Evolutionary conservation across 2,329 filamentous ascomycete genomes (phyloP).

Genomic region (Seiridium cupressi): DNA sequence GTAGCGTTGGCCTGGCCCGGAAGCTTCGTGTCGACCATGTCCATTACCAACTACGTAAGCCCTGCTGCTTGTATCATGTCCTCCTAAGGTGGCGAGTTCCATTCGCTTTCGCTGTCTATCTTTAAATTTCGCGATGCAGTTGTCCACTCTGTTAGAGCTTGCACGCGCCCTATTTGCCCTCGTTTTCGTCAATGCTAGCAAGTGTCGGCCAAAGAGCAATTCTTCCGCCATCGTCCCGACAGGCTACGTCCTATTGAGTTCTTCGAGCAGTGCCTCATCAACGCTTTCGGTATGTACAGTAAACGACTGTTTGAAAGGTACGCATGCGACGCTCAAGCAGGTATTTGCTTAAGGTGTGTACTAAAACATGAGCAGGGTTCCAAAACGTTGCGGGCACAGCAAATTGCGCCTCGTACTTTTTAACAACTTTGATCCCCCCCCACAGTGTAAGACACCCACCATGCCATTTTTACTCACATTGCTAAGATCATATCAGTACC

Average conservation of each 20-base stretch:
- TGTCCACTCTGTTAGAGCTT: neutral
- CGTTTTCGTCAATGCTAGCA: neutral
- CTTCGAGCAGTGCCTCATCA: neutral
- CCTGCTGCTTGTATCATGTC: neutral
- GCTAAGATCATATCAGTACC: neutral
- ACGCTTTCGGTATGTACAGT: neutral
- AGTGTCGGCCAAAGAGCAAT: neutral
- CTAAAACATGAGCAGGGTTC: neutral
- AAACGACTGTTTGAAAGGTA: neutral
- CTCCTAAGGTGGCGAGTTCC: neutral
- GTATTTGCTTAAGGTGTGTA: neutral
- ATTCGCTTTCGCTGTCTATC: neutral
- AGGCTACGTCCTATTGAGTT: neutral
- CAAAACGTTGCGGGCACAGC: neutral
- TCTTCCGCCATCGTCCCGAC: too few species aligned
- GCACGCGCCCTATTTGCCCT: neutral
- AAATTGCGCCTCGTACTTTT: neutral
- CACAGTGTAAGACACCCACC: neutral
- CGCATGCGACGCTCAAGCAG: neutral
- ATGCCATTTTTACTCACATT: neutral
- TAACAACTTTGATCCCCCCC: neutral
- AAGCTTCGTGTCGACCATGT: neutral
- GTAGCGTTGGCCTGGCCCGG: neutral
- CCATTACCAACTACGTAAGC: too few species aligned
- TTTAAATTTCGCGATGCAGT: neutral